phyloP scores from a whole-genome alignment of 352 stramenopile genomes.

The Phytopythium ostracodes region DNA sequence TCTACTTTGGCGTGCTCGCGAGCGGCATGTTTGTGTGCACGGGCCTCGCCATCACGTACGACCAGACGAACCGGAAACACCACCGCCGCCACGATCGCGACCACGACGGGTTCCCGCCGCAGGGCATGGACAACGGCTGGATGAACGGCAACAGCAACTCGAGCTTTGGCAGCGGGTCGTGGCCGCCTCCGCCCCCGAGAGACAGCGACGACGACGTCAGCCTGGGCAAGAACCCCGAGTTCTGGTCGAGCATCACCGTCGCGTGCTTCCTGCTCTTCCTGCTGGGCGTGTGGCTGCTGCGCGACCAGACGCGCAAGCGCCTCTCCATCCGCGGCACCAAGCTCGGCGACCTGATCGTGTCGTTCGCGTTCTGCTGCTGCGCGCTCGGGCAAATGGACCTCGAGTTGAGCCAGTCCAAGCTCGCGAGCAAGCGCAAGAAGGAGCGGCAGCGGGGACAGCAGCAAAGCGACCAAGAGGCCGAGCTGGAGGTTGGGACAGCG shows the following conservation, averaged over 20 bases:
- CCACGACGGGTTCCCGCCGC: neutral
- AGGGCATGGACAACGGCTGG: neutral
- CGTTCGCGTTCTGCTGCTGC: slow-evolving; percentile 48
- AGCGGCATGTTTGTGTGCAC: slow-evolving; percentile 31
- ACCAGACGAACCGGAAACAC: neutral
- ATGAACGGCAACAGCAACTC: neutral
- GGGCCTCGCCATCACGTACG: slow-evolving; percentile 23
- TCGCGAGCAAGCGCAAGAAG: slow-evolving; percentile 18
- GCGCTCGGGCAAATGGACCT: slow-evolving; percentile 44
- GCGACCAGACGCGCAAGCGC: slow-evolving; percentile 27
- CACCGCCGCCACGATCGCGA: neutral
- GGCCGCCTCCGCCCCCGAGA: neutral
- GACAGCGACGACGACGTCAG: neutral
- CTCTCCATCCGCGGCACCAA: slow-evolving; percentile 40
- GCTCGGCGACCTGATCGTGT: slow-evolving; percentile 29
- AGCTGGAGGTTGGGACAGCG: neutral
- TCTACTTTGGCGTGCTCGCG: slow-evolving; percentile 39
- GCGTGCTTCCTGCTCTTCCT: slow-evolving; percentile 24
- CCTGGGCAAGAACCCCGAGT: slow-evolving; percentile 1
- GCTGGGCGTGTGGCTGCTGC: slow-evolving; percentile 35
- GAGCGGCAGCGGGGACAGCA: slow-evolving; percentile 6
- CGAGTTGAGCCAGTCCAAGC: slow-evolving; percentile 26
- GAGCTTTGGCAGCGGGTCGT: neutral
- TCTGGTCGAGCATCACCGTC: neutral
- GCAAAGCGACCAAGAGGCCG: neutral